These are phyloP conservation scores for Agaricus bisporus DNA, from an alignment of 768 basidiomycete genomes.

Conservation along the genomic window DNA sequence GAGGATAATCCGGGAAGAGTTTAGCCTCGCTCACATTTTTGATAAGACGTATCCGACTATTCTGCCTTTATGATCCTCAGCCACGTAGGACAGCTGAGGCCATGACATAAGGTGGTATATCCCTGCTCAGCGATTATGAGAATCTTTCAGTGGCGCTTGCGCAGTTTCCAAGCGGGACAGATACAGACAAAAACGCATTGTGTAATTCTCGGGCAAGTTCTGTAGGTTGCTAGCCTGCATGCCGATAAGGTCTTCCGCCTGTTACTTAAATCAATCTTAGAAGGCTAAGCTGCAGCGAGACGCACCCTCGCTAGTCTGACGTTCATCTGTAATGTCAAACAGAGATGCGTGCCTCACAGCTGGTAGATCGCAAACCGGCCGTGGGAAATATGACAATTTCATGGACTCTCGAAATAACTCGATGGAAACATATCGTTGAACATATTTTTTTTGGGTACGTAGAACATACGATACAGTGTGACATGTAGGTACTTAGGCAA, in stretches of 20 bases:
- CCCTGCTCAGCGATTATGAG: constrained; percentile 38
- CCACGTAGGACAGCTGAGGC: constrained; percentile 91
- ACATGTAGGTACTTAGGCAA: constrained; percentile 47
- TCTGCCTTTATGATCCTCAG: constrained; percentile 82
- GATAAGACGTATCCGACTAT: constrained; percentile 96
- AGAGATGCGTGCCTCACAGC: background rate
- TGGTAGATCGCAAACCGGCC: background rate
- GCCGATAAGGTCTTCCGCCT: constrained; percentile 84
- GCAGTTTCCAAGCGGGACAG: background rate
- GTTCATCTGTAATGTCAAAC: constrained; percentile 30
- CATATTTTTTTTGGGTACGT: background rate
- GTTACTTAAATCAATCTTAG: constrained; percentile 17
- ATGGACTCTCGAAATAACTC: background rate
- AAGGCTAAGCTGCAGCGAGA: constrained; percentile 11
- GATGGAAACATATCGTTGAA: background rate
- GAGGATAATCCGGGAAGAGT: background rate
- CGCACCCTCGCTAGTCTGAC: constrained; percentile 43
- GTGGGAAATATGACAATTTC: background rate
- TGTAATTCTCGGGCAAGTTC: constrained; percentile 91
- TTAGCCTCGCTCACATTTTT: constrained; percentile 66
- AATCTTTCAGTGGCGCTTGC: background rate
- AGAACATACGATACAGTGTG: background rate
- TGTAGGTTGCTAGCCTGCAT: constrained; percentile 95
- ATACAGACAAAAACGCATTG: constrained; percentile 67
- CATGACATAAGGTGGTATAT: constrained; percentile 88